Evolutionary conservation across 2,329 filamentous ascomycete species (phyloP).

Genomic region (Didymella arachidicola): DNA sequence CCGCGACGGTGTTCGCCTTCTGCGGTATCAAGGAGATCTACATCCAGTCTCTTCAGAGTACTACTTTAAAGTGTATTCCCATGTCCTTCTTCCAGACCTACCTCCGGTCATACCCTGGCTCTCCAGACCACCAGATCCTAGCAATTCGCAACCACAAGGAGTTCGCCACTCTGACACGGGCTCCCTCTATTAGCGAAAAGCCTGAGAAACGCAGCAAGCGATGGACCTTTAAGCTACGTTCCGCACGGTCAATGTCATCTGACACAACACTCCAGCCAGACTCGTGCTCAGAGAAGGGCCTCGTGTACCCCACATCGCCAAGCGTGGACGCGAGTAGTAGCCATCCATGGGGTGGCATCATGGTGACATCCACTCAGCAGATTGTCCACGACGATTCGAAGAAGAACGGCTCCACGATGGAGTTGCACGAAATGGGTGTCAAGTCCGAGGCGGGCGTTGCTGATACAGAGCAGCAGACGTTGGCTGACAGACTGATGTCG

Average conservation of each 20-base stretch:
- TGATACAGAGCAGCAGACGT: conserved; percentile 52
- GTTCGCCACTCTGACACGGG: conserved; percentile 50
- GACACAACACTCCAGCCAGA: conserved; percentile 34
- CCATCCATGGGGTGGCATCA: conserved; percentile 49
- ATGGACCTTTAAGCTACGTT: conserved; percentile 28
- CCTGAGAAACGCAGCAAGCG: conserved; percentile 18
- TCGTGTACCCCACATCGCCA: conserved; percentile 28
- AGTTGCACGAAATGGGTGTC: conserved; percentile 46
- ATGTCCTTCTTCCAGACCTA: conserved; percentile 56
- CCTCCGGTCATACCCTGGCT: conserved; percentile 54
- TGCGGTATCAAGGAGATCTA: conserved; percentile 56
- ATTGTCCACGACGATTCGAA: conserved; percentile 40
- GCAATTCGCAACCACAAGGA: conserved; percentile 56
- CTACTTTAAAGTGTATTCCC: conserved; percentile 48
- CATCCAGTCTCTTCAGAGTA: conserved; percentile 42
- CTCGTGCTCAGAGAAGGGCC: conserved; percentile 42
- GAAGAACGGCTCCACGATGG: conserved; percentile 33
- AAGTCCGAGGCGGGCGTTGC: conserved; percentile 43
- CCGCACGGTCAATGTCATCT: conserved; percentile 17
- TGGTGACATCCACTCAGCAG: conserved; percentile 50
- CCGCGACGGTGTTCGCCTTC: conserved; percentile 55
- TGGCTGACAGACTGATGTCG: conserved; percentile 49
- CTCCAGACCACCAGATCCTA: conserved; percentile 56
- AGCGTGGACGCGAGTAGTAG: conserved; percentile 15
- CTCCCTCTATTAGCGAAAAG: conserved; percentile 20